Percentiles rank a stretch among this genome's conserved stretches.
Conservation (phyloP, 2,329 filamentous ascomycete genomes). For the Juglanconis sp. region DNA sequence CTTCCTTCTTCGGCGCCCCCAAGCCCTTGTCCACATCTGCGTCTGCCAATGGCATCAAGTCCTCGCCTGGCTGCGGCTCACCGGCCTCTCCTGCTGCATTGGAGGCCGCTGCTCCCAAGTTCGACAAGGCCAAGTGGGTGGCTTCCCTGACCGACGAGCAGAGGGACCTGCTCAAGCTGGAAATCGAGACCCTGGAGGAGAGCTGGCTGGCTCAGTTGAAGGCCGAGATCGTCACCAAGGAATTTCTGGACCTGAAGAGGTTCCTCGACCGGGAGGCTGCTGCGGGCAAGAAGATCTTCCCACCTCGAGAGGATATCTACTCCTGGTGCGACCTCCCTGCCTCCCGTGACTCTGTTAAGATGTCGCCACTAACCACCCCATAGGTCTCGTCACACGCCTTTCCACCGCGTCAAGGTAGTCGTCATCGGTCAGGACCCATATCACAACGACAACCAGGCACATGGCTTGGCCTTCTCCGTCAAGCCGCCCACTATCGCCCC, state of each 20-base stretch:
- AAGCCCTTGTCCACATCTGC: conserved; percentile 42
- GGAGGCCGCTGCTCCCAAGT: conserved; percentile 48
- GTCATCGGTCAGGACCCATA: conserved; percentile 97
- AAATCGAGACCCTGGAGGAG: conserved; percentile 88
- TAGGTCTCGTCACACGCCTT: conserved; percentile 91
- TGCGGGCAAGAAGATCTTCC: conserved; percentile 76
- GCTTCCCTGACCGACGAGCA: conserved; percentile 76
- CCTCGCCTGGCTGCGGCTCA: conserved; percentile 11
- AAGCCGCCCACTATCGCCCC: conserved; percentile 84
- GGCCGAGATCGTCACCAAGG: conserved; percentile 73
- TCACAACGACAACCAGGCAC: conserved; percentile 92
- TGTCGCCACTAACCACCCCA: conserved; percentile 8
- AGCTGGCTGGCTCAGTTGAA: conserved; percentile 89
- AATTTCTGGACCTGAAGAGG: conserved; percentile 83
- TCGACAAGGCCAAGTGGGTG: conserved; percentile 91
- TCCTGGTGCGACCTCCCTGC: conserved; percentile 67
- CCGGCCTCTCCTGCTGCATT: conserved; percentile 21
- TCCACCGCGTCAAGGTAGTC: conserved; percentile 84
- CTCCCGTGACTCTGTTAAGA: background rate
- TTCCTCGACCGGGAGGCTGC: conserved; percentile 79
- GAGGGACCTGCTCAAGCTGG: conserved; percentile 75
- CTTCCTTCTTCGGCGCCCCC: conserved; percentile 79
- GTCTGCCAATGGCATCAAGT: conserved; percentile 3
- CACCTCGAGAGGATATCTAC: conserved; percentile 85
- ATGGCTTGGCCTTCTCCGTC: conserved; percentile 94